Conservation (phyloP, 129 eudicot genomes). For the Arctium lappa region DNA sequence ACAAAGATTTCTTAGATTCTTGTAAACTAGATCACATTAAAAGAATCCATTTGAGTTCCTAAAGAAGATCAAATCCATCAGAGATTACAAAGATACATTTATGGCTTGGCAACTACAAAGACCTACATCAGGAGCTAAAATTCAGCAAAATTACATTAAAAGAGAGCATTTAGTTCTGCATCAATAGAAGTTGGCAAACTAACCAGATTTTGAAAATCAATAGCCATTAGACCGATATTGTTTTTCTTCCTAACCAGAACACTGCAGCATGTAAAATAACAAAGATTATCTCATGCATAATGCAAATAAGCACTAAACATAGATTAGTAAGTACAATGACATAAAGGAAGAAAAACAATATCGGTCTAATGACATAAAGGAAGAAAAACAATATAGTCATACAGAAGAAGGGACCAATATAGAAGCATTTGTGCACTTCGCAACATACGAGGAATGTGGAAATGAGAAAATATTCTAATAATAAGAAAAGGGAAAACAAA, state of each 20-base stretch:
- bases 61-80: neutral
- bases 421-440: neutral
- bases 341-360: neutral
- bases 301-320: neutral
- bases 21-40: neutral
- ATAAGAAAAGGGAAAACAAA: neutral
- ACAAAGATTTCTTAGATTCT: neutral
- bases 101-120: neutral
- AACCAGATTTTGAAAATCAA: conserved; percentile 71
- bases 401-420: neutral
- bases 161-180: neutral
- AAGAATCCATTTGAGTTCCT: neutral
- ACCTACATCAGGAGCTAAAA: neutral
- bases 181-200: conserved; percentile 18
- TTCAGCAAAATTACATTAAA: neutral
- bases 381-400: neutral
- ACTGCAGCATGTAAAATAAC: conserved; percentile 43
- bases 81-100: neutral
- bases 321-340: neutral
- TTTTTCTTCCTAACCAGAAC: conserved; percentile 71
- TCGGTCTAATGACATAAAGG: too few species aligned
- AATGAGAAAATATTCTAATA: neutral
- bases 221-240: conserved; percentile 73
- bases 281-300: conserved; percentile 9
- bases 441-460: neutral